These are phyloP conservation scores for Eragrostis curvula DNA, from an alignment of 176 grass and related monocot species.

Conservation along the genomic window DNA sequence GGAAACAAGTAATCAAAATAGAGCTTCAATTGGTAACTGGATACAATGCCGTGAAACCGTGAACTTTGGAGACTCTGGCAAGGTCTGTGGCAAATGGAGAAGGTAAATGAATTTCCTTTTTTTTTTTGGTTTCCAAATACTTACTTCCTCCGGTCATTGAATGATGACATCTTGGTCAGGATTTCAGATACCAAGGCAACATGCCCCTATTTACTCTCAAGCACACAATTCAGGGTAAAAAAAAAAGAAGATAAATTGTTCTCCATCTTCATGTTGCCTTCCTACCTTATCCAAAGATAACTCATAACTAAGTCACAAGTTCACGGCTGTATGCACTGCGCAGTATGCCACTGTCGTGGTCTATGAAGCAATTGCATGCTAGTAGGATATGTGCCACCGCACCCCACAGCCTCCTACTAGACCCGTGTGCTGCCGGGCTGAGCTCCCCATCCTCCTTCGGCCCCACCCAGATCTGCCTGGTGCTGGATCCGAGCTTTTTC, in stretches of 20 bases:
- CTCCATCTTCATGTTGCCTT: neutral
- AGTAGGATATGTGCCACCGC: neutral
- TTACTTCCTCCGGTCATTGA: neutral
- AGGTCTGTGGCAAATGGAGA: constrained; percentile 95
- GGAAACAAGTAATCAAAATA: constrained; percentile 41
- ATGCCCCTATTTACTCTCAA: neutral
- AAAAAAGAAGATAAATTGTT: neutral
- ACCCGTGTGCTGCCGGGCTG: neutral
- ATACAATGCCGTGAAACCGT: constrained; percentile 78
- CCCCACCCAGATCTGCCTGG: neutral
- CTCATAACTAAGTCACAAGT: neutral
- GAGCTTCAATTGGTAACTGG: constrained; percentile 86
- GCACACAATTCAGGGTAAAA: neutral
- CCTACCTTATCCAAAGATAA: neutral
- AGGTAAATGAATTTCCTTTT: constrained; percentile 60
- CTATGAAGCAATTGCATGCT: neutral
- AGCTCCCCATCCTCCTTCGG: neutral
- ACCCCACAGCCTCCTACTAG: no score
- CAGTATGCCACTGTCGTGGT: neutral
- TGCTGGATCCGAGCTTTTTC: neutral
- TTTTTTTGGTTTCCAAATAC: constrained; percentile 19
- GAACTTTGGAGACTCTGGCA: constrained; percentile 53
- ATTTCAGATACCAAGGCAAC: neutral
- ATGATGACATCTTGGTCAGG: neutral
- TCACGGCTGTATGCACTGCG: neutral